Conservation (phyloP, 148 eudicot genomes). For the Persicaria tinctoria region DNA sequence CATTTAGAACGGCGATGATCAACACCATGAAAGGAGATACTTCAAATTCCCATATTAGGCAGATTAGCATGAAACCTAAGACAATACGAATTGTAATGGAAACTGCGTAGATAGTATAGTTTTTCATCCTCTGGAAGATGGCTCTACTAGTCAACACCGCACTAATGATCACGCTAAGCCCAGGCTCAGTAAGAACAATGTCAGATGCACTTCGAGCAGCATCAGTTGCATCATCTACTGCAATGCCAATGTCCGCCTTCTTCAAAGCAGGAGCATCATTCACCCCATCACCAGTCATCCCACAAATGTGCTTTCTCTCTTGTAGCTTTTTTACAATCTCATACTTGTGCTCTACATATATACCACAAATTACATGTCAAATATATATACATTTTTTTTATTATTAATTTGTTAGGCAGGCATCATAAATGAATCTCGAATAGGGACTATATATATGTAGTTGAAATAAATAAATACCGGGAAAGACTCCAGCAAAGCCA, state of each 20-base stretch:
- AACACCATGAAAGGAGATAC: slow-evolving; percentile 21
- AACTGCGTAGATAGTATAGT: slow-evolving; percentile 36
- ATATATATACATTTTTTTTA: too few relatives aligned
- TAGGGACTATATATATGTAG: neutral
- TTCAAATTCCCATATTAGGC: slow-evolving; percentile 41
- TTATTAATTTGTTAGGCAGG: too few relatives aligned
- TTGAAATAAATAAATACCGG: slow-evolving; percentile 15
- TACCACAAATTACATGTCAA: neutral
- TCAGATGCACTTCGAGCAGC: slow-evolving; percentile 37
- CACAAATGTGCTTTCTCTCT: slow-evolving; percentile 29
- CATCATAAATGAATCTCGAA: too few relatives aligned
- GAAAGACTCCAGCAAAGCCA: slow-evolving; percentile 45
- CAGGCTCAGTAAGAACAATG: slow-evolving; percentile 33
- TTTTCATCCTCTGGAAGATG: slow-evolving; percentile 13
- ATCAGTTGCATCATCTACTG: slow-evolving; percentile 38
- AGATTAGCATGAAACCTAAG: slow-evolving; percentile 35
- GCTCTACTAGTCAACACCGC: slow-evolving; percentile 23
- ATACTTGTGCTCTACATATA: slow-evolving; percentile 28
- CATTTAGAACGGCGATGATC: slow-evolving; percentile 38
- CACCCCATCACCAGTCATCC: slow-evolving; percentile 42
- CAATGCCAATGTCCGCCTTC: slow-evolving; percentile 29
- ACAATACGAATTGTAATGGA: slow-evolving; percentile 45
- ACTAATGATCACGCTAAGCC: slow-evolving; percentile 31
- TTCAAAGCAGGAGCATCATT: slow-evolving; percentile 37
- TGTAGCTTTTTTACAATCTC: slow-evolving; percentile 31